Conservation (phyloP, 179 eudicot genomes). For the Silene noctiflora region DNA sequence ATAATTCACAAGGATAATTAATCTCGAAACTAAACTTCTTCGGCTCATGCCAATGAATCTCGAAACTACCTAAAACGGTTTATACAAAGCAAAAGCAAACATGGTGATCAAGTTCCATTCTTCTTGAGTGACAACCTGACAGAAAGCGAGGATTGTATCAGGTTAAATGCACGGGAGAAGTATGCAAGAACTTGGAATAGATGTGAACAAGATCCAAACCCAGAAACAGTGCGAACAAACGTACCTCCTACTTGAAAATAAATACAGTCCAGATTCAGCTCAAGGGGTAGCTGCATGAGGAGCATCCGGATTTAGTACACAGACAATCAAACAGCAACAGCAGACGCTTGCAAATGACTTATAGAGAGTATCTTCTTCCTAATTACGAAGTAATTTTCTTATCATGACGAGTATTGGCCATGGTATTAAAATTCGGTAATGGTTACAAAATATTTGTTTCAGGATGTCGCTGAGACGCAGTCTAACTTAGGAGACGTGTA, state of each 20-base stretch:
- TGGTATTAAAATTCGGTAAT: background rate
- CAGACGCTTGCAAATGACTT: background rate
- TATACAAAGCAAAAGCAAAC: slow-evolving; percentile 21
- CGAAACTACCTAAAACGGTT: slow-evolving; percentile 16
- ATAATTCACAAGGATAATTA: slow-evolving; percentile 11
- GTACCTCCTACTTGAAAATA: slow-evolving; percentile 24
- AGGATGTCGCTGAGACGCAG: too few species aligned
- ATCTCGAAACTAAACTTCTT: slow-evolving; percentile 19
- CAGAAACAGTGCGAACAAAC: background rate
- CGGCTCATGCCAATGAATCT: slow-evolving; percentile 15
- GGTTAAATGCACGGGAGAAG: background rate
- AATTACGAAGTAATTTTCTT: too few species aligned
- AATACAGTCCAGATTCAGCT: slow-evolving; percentile 17
- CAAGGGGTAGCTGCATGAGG: slow-evolving; percentile 26
- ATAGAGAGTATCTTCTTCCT: too few species aligned
- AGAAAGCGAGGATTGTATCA: slow-evolving; percentile 7
- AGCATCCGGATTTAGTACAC: background rate
- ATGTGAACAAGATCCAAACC: background rate
- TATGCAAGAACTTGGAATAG: background rate
- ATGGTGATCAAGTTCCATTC: slow-evolving; percentile 6
- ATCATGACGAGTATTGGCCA: background rate
- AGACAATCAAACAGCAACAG: background rate
- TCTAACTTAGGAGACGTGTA: too few species aligned
- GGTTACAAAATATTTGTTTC: too few species aligned
- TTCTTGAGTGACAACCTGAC: slow-evolving; percentile 25